These are phyloP conservation scores for Beauveria sp. DNA, from an alignment of 2,329 filamentous ascomycete species.

Conservation along the genomic window DNA sequence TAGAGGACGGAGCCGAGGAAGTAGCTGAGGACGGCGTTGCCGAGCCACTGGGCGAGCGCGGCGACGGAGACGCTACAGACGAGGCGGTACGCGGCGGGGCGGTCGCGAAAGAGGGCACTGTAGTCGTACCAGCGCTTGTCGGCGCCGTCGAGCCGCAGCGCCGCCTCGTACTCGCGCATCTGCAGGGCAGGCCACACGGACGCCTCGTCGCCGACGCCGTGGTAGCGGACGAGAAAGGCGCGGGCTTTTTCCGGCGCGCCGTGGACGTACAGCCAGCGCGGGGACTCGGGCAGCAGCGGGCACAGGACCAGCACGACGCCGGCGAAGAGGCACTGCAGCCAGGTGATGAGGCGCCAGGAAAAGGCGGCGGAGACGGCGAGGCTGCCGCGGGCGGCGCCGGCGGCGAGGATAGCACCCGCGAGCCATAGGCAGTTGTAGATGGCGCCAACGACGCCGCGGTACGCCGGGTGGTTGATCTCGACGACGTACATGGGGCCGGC, in stretches of 20 bases:
- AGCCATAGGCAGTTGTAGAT: conserved; percentile 25
- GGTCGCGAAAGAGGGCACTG: conserved; percentile 33
- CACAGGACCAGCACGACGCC: conserved; percentile 23
- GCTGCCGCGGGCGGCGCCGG: conserved; percentile 35
- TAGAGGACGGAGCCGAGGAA: conserved; percentile 38
- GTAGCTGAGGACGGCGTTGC: conserved; percentile 33
- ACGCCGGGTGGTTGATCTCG: conserved; percentile 55
- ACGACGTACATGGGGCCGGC: conserved; percentile 57
- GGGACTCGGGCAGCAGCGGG: conserved; percentile 27
- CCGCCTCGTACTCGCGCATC: conserved; percentile 35
- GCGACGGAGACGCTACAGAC: conserved; percentile 31
- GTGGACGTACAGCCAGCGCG: conserved; percentile 33
- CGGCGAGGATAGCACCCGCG: conserved; percentile 37
- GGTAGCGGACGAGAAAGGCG: conserved; percentile 28
- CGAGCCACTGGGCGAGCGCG: conserved; percentile 35
- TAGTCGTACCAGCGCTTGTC: conserved; percentile 44
- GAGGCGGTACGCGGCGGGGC: conserved; percentile 35
- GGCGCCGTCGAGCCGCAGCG: conserved; percentile 35
- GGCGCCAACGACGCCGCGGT: conserved; percentile 40
- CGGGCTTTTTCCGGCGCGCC: conserved; percentile 22
- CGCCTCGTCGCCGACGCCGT: conserved; percentile 34
- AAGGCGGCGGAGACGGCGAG: conserved; percentile 22
- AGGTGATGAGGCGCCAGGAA: conserved; percentile 33
- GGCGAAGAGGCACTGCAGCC: conserved; percentile 33
- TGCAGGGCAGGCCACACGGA: conserved; percentile 27